phyloP scores from a whole-genome alignment of 108 stramenopile genomes.

The Cyclotella sp. region DNA sequence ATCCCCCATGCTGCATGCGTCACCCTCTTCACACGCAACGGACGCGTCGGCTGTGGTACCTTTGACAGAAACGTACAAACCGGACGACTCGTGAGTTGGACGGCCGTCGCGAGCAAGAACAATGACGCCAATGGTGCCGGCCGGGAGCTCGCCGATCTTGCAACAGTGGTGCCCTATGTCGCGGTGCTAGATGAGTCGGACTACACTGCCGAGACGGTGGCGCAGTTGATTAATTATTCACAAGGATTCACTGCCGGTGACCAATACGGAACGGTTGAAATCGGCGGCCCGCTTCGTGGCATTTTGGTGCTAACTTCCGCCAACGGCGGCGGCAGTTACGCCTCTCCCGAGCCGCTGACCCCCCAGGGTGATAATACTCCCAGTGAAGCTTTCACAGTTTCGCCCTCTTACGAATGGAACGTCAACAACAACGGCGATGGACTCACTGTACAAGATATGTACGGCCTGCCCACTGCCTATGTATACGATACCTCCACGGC shows the following conservation, averaged over 20 bases:
- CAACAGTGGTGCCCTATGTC: conserved; percentile 58
- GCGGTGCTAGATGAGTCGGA: conserved; percentile 75
- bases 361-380: conserved; percentile 80
- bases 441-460: conserved; percentile 59
- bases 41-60: conserved; percentile 84
- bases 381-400: conserved; percentile 56
- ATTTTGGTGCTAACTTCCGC: conserved; percentile 74
- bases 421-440: conserved; percentile 62
- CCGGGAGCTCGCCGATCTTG: background rate
- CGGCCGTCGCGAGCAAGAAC: conserved; percentile 26
- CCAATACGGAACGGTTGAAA: conserved; percentile 37
- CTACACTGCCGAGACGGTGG: conserved; percentile 55
- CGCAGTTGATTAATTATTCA: conserved; percentile 40
- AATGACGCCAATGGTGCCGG: conserved; percentile 1
- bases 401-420: conserved; percentile 78
- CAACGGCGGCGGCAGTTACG: conserved; percentile 21
- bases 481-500: conserved; percentile 57
- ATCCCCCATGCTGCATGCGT: conserved; percentile 75
- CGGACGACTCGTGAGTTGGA: conserved; percentile 61
- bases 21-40: conserved; percentile 73
- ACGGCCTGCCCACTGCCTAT: conserved; percentile 81
- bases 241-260: conserved; percentile 25
- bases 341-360: conserved; percentile 63
- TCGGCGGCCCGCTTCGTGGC: conserved; percentile 66
- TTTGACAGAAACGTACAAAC: conserved; percentile 55